Conservation (phyloP, 2,329 filamentous ascomycete species). For the Scedosporium apiospermum region DNA sequence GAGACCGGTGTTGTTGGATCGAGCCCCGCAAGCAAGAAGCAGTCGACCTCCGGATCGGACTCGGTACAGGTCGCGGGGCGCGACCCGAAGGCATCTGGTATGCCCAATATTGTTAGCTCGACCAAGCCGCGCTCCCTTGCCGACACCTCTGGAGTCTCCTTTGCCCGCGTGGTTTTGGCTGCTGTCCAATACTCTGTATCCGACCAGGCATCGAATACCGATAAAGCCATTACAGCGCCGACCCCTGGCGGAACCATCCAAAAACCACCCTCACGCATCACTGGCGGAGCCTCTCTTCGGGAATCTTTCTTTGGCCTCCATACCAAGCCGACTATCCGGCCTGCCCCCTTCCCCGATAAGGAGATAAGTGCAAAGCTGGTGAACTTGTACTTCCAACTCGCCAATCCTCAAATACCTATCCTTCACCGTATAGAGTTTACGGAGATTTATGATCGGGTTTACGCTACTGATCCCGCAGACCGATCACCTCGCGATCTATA, state of each 20-base stretch:
- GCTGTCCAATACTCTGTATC: conserved; percentile 69
- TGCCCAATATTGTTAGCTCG: conserved; percentile 68
- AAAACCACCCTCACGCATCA: conserved; percentile 9
- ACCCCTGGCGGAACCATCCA: conserved; percentile 1
- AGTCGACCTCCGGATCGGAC: conserved; percentile 15
- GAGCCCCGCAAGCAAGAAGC: conserved; percentile 13
- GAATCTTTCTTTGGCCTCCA: conserved; percentile 97
- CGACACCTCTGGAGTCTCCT: conserved; percentile 83
- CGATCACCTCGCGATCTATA: conserved; percentile 78
- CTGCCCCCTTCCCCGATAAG: conserved; percentile 72
- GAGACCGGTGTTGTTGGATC: conserved; percentile 15
- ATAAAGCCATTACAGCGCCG: conserved; percentile 10
- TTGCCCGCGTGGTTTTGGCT: conserved; percentile 87
- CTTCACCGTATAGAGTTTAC: conserved; percentile 84
- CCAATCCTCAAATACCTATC: conserved; percentile 92
- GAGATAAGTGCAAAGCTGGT: conserved; percentile 65
- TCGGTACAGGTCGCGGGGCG: conserved; percentile 17
- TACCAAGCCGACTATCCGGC: conserved; percentile 77
- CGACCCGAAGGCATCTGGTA: conserved; percentile 28
- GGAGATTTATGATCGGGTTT: conserved; percentile 76
- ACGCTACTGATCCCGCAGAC: conserved; percentile 55
- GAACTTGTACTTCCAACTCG: conserved; percentile 86
- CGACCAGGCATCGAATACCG: conserved; percentile 23
- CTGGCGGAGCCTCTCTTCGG: conserved; percentile 54
- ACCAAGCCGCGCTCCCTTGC: conserved; percentile 75